phyloP scores from a whole-genome alignment of 352 stramenopile species.

The Phytophthora meadii region DNA sequence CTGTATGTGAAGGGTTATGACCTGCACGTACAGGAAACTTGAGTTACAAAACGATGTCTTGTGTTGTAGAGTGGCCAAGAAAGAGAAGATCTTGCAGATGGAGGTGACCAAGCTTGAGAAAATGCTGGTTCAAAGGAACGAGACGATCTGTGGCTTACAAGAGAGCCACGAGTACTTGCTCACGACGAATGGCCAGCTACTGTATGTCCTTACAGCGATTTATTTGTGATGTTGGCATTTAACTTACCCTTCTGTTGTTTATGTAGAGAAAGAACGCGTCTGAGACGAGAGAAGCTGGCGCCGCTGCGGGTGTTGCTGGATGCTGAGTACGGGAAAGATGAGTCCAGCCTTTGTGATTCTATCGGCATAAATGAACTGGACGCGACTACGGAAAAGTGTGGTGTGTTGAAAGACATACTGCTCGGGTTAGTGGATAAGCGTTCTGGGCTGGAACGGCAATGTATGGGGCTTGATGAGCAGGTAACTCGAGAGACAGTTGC shows the following conservation, averaged over 20 bases:
- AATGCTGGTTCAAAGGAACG: conserved; percentile 39
- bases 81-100: conserved; percentile 46
- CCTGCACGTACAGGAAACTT: conserved; percentile 2
- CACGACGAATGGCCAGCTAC: conserved; percentile 49
- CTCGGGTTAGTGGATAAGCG: conserved; percentile 33
- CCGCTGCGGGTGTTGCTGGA: conserved; percentile 22
- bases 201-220: conserved; percentile 22
- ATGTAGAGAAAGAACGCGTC: conserved; percentile 31
- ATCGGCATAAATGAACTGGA: conserved; percentile 34
- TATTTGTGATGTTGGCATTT: background rate
- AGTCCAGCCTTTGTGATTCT: conserved; percentile 6
- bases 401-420: conserved; percentile 34
- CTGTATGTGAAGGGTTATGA: conserved; percentile 22
- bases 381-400: conserved; percentile 38
- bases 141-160: conserved; percentile 42
- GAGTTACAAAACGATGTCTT: background rate
- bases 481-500: background rate
- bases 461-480: conserved; percentile 40
- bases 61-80: conserved; percentile 49
- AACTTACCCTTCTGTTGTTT: background rate
- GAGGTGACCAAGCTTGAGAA: conserved; percentile 45
- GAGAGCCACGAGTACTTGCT: conserved; percentile 48
- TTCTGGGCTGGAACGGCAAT: conserved; percentile 26
- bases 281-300: conserved; percentile 31
- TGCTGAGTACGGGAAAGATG: conserved; percentile 10